Conservation (phyloP, 768 basidiomycete species). For the Neoboletus magnificus region DNA sequence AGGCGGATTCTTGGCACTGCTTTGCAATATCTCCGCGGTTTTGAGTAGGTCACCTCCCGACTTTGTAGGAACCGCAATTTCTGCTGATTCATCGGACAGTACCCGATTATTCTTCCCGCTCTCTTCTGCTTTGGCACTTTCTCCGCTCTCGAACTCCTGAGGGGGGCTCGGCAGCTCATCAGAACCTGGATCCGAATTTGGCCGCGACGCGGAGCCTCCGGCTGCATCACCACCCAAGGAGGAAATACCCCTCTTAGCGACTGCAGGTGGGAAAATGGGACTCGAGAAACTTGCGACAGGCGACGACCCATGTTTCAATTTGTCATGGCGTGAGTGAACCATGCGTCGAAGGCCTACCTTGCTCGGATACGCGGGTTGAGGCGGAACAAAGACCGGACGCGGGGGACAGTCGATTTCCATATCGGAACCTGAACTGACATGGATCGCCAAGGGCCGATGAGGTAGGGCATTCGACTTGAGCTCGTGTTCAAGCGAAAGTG, state of each 20-base stretch:
- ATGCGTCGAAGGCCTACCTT: neutral
- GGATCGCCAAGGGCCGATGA: slow-evolving; percentile 6
- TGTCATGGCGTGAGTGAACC: neutral
- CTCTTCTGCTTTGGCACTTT: slow-evolving; percentile 10
- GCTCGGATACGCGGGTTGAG: slow-evolving; percentile 7
- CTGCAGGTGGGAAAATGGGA: slow-evolving; percentile 9
- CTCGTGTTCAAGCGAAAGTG: slow-evolving; percentile 5
- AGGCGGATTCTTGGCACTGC: neutral
- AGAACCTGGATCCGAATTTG: slow-evolving; percentile 13
- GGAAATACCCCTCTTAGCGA: neutral
- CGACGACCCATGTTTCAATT: slow-evolving; percentile 9
- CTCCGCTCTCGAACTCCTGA: slow-evolving; percentile 16
- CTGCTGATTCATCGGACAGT: slow-evolving; percentile 7
- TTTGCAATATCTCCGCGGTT: no score
- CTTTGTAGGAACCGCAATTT: neutral
- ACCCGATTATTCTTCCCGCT: slow-evolving; percentile 5
- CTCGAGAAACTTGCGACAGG: slow-evolving; percentile 20
- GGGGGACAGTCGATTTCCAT: slow-evolving; percentile 28
- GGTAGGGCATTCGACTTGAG: slow-evolving; percentile 2
- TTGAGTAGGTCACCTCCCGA: neutral
- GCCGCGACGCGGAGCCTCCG: slow-evolving; percentile 6
- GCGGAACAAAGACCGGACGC: slow-evolving; percentile 19
- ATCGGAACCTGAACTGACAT: slow-evolving; percentile 9
- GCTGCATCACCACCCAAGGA: slow-evolving; percentile 4
- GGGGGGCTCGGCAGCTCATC: slow-evolving; percentile 12